Conservation (phyloP, 208 protist genomes). For the Leishmania tarentolae region DNA sequence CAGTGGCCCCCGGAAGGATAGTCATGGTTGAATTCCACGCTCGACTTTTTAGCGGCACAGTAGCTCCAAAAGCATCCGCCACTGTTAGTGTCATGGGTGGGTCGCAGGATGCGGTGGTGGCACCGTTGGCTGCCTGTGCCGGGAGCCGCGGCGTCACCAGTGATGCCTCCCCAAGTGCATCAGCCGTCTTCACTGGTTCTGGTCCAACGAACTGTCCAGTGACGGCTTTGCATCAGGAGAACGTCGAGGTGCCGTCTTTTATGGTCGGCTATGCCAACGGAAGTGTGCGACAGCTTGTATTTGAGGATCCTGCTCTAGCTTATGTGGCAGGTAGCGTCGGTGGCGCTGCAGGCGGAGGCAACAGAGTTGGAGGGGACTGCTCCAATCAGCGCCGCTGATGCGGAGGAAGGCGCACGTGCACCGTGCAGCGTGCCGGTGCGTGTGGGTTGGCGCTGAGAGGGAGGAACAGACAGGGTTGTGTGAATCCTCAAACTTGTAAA, state of each 20-base stretch:
- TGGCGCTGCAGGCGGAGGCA: constrained; percentile 5
- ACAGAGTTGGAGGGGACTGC: constrained; percentile 7
- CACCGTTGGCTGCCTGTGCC: not conserved
- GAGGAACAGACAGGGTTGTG: too few relatives aligned
- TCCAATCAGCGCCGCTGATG: constrained; percentile 13
- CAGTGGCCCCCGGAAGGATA: constrained; percentile 57
- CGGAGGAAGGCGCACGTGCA: not conserved
- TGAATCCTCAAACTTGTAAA: not conserved
- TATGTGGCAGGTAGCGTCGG: constrained; percentile 13
- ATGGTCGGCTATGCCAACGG: constrained; percentile 72
- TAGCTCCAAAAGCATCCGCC: not conserved
- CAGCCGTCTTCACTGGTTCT: not conserved
- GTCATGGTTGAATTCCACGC: constrained; percentile 70
- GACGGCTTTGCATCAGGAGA: constrained; percentile 64
- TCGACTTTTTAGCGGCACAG: constrained; percentile 31
- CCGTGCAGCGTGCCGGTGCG: not conserved
- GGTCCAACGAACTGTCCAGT: constrained; percentile 43
- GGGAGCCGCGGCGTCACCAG: not conserved
- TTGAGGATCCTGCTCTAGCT: constrained; percentile 38
- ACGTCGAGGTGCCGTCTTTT: constrained; percentile 68
- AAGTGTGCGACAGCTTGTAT: constrained; percentile 52
- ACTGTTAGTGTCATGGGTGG: not conserved
- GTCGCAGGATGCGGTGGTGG: not conserved
- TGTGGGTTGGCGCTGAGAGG: not conserved
- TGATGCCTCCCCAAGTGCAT: not conserved